Percentiles rank a stretch among this genome's conserved stretches.
phyloP scores from a whole-genome alignment of 257 asterid species.

The Solanum medicagineum region DNA sequence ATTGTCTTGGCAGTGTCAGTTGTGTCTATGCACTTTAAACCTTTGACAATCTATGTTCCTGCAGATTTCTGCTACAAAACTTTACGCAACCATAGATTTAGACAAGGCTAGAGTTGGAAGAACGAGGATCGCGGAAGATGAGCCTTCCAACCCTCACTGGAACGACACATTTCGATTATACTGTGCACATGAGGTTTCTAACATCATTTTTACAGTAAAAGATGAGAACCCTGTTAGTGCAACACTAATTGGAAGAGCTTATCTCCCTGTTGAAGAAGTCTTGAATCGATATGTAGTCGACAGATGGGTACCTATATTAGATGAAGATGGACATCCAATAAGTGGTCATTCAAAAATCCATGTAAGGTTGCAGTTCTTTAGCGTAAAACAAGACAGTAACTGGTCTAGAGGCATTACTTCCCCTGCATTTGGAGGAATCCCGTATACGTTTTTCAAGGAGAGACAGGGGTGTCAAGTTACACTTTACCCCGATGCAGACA shows the following conservation, averaged over 20 bases:
- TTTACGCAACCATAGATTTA: slow-evolving; percentile 70
- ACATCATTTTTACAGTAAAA: slow-evolving; percentile 60
- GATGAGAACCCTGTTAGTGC: slow-evolving; percentile 58
- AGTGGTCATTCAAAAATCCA: slow-evolving; percentile 52
- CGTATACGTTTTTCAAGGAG: slow-evolving; percentile 51
- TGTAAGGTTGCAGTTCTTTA: slow-evolving; percentile 37
- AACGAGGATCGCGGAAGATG: slow-evolving; percentile 32
- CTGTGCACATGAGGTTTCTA: slow-evolving; percentile 57
- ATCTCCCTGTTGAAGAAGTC: slow-evolving; percentile 47
- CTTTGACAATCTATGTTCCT: background rate
- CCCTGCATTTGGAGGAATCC: slow-evolving; percentile 44
- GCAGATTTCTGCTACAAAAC: slow-evolving; percentile 41
- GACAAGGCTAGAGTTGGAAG: slow-evolving; percentile 64
- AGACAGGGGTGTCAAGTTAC: slow-evolving; percentile 53
- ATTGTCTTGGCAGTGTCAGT: background rate
- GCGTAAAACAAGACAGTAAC: slow-evolving; percentile 31
- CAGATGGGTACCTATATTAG: slow-evolving; percentile 46
- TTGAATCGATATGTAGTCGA: slow-evolving; percentile 33
- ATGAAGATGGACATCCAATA: slow-evolving; percentile 39
- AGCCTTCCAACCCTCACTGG: slow-evolving; percentile 66
- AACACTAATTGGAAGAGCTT: slow-evolving; percentile 68
- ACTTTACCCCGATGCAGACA: slow-evolving; percentile 68
- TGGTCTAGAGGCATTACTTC: slow-evolving; percentile 64
- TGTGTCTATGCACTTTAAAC: background rate
- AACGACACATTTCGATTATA: slow-evolving; percentile 43